Evolutionary conservation across 176 grass and related monocot genomes (phyloP), one percentile per base, ranked within the genome.

Genomic region (Echinochloa phyllopogon): DNA sequence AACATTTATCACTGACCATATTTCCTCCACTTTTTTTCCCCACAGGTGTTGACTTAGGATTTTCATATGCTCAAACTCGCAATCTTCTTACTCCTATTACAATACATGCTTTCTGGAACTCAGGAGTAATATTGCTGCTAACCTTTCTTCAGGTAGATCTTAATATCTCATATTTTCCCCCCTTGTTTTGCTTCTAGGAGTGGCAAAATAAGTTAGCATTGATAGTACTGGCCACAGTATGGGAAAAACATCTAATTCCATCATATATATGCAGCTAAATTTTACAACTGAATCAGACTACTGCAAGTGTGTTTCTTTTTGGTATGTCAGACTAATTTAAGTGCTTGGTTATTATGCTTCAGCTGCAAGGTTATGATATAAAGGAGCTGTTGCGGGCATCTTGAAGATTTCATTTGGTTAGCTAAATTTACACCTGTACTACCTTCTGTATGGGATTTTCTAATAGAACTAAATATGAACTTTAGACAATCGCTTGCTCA

Each of bases 31-130:
- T 2, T 3, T 23, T 69, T 71, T 40, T 69, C 8, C 15, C 82
- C 80, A 89, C 85, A 95, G 96, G 96, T 78, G 69, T 82, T 90
- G 91, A 82, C 76, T 81, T 95, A 62, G 96, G 93, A 73, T 89
- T 98, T 76, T 88, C 93, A 40, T 98, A 95, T 90, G 89, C 93
- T 85, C 93, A 95, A 84, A 98, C 93, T 85, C 93, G 83, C 18
- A 98, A 98, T 87, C 89, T 98, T 79, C 89, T 98, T 61, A 90
- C 96, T 47, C 91, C 96, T 69, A 94, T 98, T 84, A 84, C 81
- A 11, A 91, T 95, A 80, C 96, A 98, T 81, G 93, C 93, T 59
- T 17, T 89, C 29, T 98, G 96, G 96, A 98, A 98, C 64, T 92
- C 93, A 0, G 96, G 93, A 63, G 89, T 98, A 56, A 94, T 98